Evolutionary conservation across 176 grass and related monocot genomes (phyloP).

Genomic region (Phoenix roebelenii): DNA sequence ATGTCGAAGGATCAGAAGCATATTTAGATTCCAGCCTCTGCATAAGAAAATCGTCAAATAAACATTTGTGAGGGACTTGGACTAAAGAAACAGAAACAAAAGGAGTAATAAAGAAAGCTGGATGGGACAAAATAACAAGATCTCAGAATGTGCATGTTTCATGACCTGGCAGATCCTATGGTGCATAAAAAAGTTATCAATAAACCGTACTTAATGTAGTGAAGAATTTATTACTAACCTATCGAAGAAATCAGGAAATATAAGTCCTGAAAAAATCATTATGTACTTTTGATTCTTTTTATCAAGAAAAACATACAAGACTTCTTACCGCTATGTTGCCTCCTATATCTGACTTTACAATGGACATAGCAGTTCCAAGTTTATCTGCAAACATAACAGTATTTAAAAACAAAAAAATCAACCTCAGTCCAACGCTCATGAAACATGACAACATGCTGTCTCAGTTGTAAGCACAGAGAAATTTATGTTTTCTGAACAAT

Average conservation of each 20-base stretch:
- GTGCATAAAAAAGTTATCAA: too few species aligned
- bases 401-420: not conserved
- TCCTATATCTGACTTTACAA: slow-evolving; percentile 88
- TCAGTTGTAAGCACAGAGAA: too few species aligned
- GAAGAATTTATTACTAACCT: too few species aligned
- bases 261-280: too few species aligned
- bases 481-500: too few species aligned
- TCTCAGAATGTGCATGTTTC: too few species aligned
- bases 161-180: too few species aligned
- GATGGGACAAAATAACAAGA: not conserved
- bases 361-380: slow-evolving; percentile 90
- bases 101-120: slow-evolving; percentile 5
- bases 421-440: too few species aligned
- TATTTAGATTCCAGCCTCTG: slow-evolving; percentile 92
- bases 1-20: slow-evolving; percentile 61
- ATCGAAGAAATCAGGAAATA: too few species aligned
- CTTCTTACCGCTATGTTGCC: slow-evolving; percentile 88
- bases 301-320: slow-evolving; percentile 3
- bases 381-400: slow-evolving; percentile 45
- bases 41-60: not conserved
- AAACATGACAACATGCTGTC: too few species aligned
- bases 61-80: not conserved
- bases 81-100: not conserved
- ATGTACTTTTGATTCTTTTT: too few species aligned
- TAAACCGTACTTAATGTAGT: too few species aligned